Percentiles rank a stretch among this genome's conserved stretches.
Evolutionary conservation across 495 filamentous ascomycete genomes (phyloP).

Genomic region (Penicillium fimorum): DNA sequence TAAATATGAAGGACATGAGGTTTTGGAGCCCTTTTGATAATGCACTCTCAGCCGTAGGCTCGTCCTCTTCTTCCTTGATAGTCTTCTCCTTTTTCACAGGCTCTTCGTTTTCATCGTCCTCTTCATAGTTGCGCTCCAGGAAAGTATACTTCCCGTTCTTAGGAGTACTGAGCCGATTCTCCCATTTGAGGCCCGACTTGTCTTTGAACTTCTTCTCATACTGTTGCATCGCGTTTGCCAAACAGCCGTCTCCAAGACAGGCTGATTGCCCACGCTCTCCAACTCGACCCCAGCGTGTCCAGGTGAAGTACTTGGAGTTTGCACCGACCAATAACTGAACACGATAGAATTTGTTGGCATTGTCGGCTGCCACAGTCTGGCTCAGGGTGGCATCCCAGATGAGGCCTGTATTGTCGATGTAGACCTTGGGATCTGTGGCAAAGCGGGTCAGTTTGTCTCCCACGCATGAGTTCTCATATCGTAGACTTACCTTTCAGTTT

Average conservation of each 20-base stretch:
- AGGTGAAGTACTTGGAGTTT: constrained; percentile 45
- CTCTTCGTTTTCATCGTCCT: constrained; percentile 57
- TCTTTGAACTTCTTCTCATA: constrained; percentile 77
- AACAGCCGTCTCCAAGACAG: constrained; percentile 37
- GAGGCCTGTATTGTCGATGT: constrained; percentile 59
- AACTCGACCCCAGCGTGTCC: constrained; percentile 78
- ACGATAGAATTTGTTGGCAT: constrained; percentile 75
- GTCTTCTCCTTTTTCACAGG: constrained; percentile 5
- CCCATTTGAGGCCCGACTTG: constrained; percentile 72
- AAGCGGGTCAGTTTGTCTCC: not conserved
- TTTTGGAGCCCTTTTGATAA: constrained; percentile 58
- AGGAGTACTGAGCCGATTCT: constrained; percentile 55
- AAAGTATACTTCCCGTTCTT: constrained; percentile 73
- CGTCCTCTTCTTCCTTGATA: constrained; percentile 31
- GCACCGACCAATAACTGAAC: constrained; percentile 48
- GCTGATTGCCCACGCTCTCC: constrained; percentile 66
- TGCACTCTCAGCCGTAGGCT: constrained; percentile 45
- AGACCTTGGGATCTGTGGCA: constrained; percentile 45
- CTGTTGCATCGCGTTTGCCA: constrained; percentile 46
- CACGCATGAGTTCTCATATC: not conserved
- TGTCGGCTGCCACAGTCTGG: constrained; percentile 49
- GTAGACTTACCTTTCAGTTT: constrained; percentile 15
- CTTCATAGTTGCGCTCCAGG: constrained; percentile 66
- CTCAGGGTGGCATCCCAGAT: constrained; percentile 61
- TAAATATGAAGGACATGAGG: constrained; percentile 81